Base-by-base conservation (phyloP, 1,284 basidiomycete genomes). In the Gomphus bonarii region DNA sequence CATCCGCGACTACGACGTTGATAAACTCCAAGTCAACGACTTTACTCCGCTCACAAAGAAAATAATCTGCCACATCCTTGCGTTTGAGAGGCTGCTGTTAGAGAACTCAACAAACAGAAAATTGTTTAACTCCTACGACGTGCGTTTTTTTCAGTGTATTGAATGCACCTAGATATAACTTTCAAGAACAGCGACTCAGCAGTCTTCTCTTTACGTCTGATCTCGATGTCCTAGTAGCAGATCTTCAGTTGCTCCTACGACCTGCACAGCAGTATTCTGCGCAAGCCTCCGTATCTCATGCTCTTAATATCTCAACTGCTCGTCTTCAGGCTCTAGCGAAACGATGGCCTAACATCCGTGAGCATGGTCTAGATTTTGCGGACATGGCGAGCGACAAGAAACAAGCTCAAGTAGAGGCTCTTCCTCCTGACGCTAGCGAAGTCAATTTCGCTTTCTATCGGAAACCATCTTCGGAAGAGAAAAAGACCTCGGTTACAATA, bases 81-180 rank as follows among this genome's bases (percentile, higher is more conserved):
- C 84, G 63, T 95, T 99, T 64, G 84, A 93, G 70, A 81, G 91
- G 56, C 74, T 99, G 48, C 74, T 99, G 54, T 75, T 99, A 66
- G 97, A 99, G 73, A 98, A 98, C 70, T 97, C 95, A 59, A 99
- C 95, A 50, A 99, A 97, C 68, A 80, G 97, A 67, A 99, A 98
- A 76, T 88, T 95, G 59, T 99, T 91, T 73, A 86, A 84, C 60
- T 97, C 94, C 3, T 99, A 97, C 70, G 97, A 99, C 70, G 95
- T 97, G 71, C 72, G 91, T 73, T 14, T 35, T 33, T 47, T 20
- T 22, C 36, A 35, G 52, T 61, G 57, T 50, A 16, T 55, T 57
- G 48, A 14, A 42, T 52, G 52, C 14, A 33, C 61, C 55, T 64
- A 43, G 44, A 63, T 57, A 44, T 60, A 59, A 49, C 55, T 42